Evolutionary conservation across 768 basidiomycete genomes (phyloP), one percentile per base, ranked within the genome.

Genomic region (Dictyophora rubrovolvata): DNA sequence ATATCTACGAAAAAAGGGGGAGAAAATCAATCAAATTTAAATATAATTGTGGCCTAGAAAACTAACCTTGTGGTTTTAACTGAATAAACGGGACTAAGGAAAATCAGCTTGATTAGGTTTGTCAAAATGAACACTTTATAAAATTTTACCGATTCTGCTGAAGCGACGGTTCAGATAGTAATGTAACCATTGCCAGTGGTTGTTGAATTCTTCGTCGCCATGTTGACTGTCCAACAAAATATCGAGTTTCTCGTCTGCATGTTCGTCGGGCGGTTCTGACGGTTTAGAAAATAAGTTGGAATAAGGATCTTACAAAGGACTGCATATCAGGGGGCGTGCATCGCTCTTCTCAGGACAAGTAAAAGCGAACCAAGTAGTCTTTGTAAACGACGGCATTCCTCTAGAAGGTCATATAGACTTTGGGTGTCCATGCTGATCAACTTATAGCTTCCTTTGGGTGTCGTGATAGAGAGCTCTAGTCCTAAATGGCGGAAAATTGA

Each of bases 1-100:
- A 90, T 71, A 70, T 89, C 86, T 53, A 80, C 57, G 66, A 22
- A 68, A 69, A 17, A 69, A 63, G 17, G 73, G 81, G 0, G 76
- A 73, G 22, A 68, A 68, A 21, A 82, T 65, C 79, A 80, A 81
- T 55, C 7, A 7, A 28, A 3, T 7, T 28, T 2, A 28, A 28
- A 66, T 73, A 60, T 76, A 80, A 37, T 73, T 70, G 42, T 28
- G 28, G 28, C 4, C 54, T 12, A 56, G n/a, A 52, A 50, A 10
- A 53, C 59, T 2, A 51, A 53, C 49, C 62, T 35, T 1, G 54
- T 36, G 23, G 62, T 58, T 64, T 56, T 1, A 22, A 17, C n/a
- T 17, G 28, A 33, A 20, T 53, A 60, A 62, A 68, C 1, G 65
- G 33, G 35, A 65, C 66, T 58, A 57, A 60, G 18, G 5, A 49